Conservation (phyloP, 2,329 filamentous ascomycete genomes). For the Aureobasidium sp. region DNA sequence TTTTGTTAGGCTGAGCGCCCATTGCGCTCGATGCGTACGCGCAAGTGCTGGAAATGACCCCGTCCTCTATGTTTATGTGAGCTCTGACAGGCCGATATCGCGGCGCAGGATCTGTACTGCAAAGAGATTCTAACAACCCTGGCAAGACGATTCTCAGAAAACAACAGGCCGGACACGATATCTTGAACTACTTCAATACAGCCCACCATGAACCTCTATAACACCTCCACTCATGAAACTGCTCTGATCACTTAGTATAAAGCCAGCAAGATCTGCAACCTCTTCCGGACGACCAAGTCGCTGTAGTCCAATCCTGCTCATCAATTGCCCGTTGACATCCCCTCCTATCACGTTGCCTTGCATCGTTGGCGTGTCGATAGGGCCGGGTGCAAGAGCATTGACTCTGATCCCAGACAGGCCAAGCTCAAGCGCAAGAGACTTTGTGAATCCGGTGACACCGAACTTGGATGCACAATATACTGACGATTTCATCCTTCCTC, state of each 20-base stretch:
- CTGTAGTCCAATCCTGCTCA: constrained; percentile 34
- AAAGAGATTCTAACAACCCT: no score
- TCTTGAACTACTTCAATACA: no score
- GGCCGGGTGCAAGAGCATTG: constrained; percentile 36
- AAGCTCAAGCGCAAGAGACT: constrained; percentile 37
- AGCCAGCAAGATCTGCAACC: constrained; percentile 45
- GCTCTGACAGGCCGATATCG: no score
- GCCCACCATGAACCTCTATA: constrained; percentile 44
- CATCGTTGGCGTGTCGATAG: constrained; percentile 44
- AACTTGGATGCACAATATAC: constrained; percentile 40
- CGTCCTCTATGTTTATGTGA: no score
- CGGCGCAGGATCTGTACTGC: no score
- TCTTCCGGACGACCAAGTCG: constrained; percentile 41
- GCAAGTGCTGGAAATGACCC: no score
- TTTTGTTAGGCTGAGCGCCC: no score
- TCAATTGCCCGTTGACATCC: constrained; percentile 35
- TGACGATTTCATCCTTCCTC: constrained; percentile 31
- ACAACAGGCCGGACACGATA: no score
- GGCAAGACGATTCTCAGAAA: no score
- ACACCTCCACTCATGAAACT: constrained; percentile 44
- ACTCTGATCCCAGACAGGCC: constrained; percentile 32
- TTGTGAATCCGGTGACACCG: constrained; percentile 39
- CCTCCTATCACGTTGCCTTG: no score
- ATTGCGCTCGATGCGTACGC: no score
- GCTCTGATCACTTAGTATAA: constrained; percentile 40